Conservation (phyloP, 2,329 filamentous ascomycete genomes). For the Ceratocystis eucalypticola region DNA sequence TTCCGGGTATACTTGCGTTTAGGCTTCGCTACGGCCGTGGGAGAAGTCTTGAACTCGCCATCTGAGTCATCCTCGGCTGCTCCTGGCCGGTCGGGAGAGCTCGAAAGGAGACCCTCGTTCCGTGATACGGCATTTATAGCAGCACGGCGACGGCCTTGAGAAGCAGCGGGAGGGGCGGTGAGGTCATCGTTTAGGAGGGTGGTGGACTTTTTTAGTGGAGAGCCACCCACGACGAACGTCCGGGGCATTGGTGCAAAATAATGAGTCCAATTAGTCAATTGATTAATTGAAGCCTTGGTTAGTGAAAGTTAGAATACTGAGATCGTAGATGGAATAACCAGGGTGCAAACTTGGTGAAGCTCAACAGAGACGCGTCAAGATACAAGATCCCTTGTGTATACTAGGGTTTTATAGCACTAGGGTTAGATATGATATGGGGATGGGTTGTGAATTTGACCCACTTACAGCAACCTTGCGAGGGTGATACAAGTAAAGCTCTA, state of each 20-base stretch:
- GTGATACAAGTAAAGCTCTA: neutral
- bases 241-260: constrained; percentile 10
- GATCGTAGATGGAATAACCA: no score
- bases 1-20: constrained; percentile 13
- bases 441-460: neutral
- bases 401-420: constrained; percentile 2
- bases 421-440: neutral
- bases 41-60: constrained; percentile 10
- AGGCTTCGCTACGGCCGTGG: neutral
- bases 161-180: constrained; percentile 2
- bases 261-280: neutral
- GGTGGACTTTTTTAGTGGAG: constrained; percentile 14
- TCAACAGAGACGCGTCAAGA: constrained; percentile 3
- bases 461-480: neutral
- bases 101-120: constrained; percentile 8
- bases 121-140: neutral
- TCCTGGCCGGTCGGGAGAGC: constrained; percentile 9
- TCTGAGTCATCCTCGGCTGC: constrained; percentile 13
- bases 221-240: constrained; percentile 20
- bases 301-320: neutral
- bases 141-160: constrained; percentile 12
- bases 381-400: constrained; percentile 3
- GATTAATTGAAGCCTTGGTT: neutral
- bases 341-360: constrained; percentile 3
- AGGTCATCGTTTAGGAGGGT: neutral